Percentiles rank a stretch among this genome's conserved stretches.
These are phyloP conservation scores for Mortierella alpina DNA, from an alignment of 192 early-diverging fungal genomes.

Conservation along the genomic window DNA sequence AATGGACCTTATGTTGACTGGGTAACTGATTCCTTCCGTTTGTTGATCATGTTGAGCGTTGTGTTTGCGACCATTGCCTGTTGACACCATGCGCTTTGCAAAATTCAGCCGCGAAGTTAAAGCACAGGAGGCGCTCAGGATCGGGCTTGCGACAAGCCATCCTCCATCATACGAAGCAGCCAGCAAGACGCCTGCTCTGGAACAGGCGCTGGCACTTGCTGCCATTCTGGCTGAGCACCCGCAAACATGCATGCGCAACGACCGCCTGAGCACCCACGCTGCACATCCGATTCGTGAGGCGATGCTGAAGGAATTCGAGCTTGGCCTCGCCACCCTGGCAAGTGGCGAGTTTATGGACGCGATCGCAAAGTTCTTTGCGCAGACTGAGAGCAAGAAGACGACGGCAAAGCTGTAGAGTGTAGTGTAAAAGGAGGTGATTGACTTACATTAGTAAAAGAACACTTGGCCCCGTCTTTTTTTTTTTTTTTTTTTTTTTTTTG, in stretches of 20 bases:
- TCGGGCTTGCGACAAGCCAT: constrained; percentile 47
- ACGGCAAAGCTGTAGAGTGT: constrained; percentile 3
- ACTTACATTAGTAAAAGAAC: neutral
- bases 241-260: constrained; percentile 58
- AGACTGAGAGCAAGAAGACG: constrained; percentile 12
- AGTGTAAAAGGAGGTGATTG: neutral
- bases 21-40: constrained; percentile 17
- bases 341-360: constrained; percentile 53
- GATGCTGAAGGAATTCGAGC: constrained; percentile 53
- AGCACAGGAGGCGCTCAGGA: constrained; percentile 50
- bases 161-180: constrained; percentile 41
- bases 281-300: constrained; percentile 50
- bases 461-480: constrained; percentile 1
- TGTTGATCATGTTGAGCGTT: neutral
- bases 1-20: constrained; percentile 63
- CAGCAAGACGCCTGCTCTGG: constrained; percentile 33
- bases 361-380: constrained; percentile 36
- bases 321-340: constrained; percentile 47
- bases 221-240: constrained; percentile 49
- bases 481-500: constrained; percentile 1
- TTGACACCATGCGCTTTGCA: no score
- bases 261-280: constrained; percentile 47
- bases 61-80: no score
- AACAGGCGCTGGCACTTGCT: constrained; percentile 50
- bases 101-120: constrained; percentile 52